Percentiles rank a stretch among this genome's conserved stretches.
phyloP scores from a whole-genome alignment of 768 basidiomycete genomes.

The Cyathus striatus region DNA sequence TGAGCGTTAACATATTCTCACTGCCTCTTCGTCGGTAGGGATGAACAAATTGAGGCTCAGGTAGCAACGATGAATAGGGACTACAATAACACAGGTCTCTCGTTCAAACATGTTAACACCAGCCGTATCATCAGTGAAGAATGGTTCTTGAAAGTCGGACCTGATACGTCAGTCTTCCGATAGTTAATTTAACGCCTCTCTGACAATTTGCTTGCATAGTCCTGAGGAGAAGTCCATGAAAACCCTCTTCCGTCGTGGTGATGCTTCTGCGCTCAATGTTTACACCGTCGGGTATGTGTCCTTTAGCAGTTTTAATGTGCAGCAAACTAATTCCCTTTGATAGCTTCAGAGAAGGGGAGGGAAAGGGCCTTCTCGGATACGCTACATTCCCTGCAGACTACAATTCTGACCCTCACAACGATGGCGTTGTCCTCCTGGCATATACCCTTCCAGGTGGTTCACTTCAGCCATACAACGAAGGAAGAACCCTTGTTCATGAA shows the following conservation, averaged over 20 bases:
- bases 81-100: slow-evolving; percentile 31
- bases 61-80: slow-evolving; percentile 35
- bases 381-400: slow-evolving; percentile 47
- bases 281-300: slow-evolving; percentile 41
- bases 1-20: slow-evolving; percentile 3
- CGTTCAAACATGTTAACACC: slow-evolving; percentile 34
- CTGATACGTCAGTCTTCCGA: slow-evolving; percentile 16
- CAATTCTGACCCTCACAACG: slow-evolving; percentile 27
- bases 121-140: slow-evolving; percentile 36
- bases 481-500: slow-evolving; percentile 48
- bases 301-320: neutral
- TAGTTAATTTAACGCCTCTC: neutral
- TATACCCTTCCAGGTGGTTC: slow-evolving; percentile 36
- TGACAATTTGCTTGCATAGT: slow-evolving; percentile 9
- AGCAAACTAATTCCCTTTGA: slow-evolving; percentile 15
- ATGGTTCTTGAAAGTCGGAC: slow-evolving; percentile 43
- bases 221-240: slow-evolving; percentile 40
- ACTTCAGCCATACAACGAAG: slow-evolving; percentile 33
- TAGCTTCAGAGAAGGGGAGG: slow-evolving; percentile 20
- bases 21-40: slow-evolving; percentile 11
- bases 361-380: slow-evolving; percentile 40
- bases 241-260: slow-evolving; percentile 33
- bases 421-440: slow-evolving; percentile 39
- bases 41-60: slow-evolving; percentile 27
- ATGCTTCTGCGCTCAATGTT: slow-evolving; percentile 36